A percentile compares a stretch with the other conserved stretches of the same genome.
Evolutionary conservation across 2,329 filamentous ascomycete species (phyloP).

Genomic region (Arthrocladium fulminans): DNA sequence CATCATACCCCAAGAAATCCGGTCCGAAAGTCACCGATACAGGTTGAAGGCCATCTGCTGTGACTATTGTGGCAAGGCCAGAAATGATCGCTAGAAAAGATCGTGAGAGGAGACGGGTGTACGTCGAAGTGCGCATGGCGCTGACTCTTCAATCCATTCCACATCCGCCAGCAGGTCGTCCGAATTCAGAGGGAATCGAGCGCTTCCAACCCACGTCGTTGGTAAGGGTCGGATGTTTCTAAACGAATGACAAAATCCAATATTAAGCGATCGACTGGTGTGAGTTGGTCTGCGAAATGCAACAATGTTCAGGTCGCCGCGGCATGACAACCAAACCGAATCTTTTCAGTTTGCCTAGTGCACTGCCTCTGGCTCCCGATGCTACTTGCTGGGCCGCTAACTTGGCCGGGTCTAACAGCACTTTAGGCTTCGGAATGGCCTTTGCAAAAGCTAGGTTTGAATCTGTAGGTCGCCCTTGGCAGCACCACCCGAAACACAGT

Average conservation of each 20-base stretch:
- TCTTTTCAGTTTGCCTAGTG: no score
- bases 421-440: no score
- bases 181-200: not conserved
- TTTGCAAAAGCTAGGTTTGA: no score
- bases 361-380: no score
- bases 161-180: not conserved
- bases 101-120: not conserved
- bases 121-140: conserved; percentile 5
- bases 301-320: no score
- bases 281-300: no score
- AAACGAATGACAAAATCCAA: not conserved
- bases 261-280: not conserved
- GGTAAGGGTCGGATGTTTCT: not conserved
- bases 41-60: conserved; percentile 10
- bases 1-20: conserved; percentile 25
- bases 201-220: not conserved
- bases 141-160: conserved; percentile 1
- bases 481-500: no score
- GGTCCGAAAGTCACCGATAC: conserved; percentile 10
- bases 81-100: not conserved
- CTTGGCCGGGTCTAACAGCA: no score
- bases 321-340: no score
- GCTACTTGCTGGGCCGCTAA: no score
- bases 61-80: not conserved
- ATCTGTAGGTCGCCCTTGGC: no score